Percentiles rank a stretch among this genome's conserved stretches.
These are phyloP conservation scores for Camelina neglecta DNA, from an alignment of 345 rosid species.

Conservation along the genomic window DNA sequence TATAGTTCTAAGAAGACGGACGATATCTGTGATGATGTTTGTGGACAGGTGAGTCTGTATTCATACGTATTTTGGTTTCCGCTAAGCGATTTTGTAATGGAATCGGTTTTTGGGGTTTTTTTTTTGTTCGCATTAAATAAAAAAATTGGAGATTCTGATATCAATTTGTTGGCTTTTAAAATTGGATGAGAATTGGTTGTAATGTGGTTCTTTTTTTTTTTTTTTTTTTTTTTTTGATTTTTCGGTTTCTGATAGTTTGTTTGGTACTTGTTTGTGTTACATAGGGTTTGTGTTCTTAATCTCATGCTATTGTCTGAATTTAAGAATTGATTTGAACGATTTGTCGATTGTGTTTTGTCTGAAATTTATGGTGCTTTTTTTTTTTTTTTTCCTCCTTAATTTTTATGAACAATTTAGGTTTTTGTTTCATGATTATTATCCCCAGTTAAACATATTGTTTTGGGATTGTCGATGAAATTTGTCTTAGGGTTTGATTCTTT, in stretches of 20 bases:
- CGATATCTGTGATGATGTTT: constrained; percentile 79
- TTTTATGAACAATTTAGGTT: constrained; percentile 15
- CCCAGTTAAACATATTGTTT: neutral
- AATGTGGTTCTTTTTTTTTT: constrained; percentile 11
- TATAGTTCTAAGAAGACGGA: constrained; percentile 89
- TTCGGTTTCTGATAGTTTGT: constrained; percentile 4
- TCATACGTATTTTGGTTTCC: constrained; percentile 8
- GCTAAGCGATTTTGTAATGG: constrained; percentile 12
- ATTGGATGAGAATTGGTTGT: constrained; percentile 19
- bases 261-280: neutral
- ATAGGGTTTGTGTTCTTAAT: constrained; percentile 12
- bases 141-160: constrained; percentile 13
- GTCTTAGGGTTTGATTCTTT: constrained; percentile 32
- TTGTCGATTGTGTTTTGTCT: constrained; percentile 18
- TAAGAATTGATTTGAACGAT: constrained; percentile 5
- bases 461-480: neutral
- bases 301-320: constrained; percentile 14
- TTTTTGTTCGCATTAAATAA: constrained; percentile 20
- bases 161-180: neutral
- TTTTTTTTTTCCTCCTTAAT: neutral
- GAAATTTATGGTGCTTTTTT: neutral
- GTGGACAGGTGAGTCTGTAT: constrained; percentile 64
- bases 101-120: constrained; percentile 8
- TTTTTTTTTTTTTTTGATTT: neutral
- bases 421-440: neutral